These are phyloP conservation scores for Tetracladium setigerum DNA, from an alignment of 495 filamentous ascomycete species.

Conservation along the genomic window DNA sequence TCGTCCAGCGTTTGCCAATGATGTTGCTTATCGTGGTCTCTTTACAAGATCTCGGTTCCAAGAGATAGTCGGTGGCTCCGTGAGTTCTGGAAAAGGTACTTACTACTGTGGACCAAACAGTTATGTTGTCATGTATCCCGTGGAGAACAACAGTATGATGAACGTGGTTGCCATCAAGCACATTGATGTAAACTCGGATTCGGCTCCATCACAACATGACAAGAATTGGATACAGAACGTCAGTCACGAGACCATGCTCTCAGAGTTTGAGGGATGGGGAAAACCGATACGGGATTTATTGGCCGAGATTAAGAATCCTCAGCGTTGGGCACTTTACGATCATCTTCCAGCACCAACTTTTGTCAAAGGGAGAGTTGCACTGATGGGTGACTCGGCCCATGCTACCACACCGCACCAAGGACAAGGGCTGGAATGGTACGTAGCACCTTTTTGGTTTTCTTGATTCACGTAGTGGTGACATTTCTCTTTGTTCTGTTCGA, in stretches of 20 bases:
- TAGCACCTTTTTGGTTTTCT: no score
- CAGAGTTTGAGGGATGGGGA: conserved; percentile 6
- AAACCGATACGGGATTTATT: conserved; percentile 17
- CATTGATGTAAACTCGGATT: conserved; percentile 1
- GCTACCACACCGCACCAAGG: conserved; percentile 35
- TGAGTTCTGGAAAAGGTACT: neutral
- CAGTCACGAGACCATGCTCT: neutral
- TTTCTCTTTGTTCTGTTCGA: no score
- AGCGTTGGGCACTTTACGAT: conserved; percentile 35
- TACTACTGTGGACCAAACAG: conserved; percentile 2
- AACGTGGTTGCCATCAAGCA: conserved; percentile 23
- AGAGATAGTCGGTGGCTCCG: neutral
- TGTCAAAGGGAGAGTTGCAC: conserved; percentile 18
- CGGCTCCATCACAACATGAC: conserved; percentile 6
- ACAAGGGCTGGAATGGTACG: conserved; percentile 26
- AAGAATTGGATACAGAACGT: neutral
- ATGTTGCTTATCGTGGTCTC: conserved; percentile 21
- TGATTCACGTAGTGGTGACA: no score
- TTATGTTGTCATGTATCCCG: conserved; percentile 6
- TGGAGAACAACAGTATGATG: conserved; percentile 17
- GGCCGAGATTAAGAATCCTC: conserved; percentile 22
- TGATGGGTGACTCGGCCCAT: conserved; percentile 38
- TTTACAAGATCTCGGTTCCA: conserved; percentile 10
- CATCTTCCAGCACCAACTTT: conserved; percentile 29
- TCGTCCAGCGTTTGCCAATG: conserved; percentile 15